Evolutionary conservation across 2,329 filamentous ascomycete genomes (phyloP), one percentile per base, ranked within the genome.

Genomic region (Knufia petricola): DNA sequence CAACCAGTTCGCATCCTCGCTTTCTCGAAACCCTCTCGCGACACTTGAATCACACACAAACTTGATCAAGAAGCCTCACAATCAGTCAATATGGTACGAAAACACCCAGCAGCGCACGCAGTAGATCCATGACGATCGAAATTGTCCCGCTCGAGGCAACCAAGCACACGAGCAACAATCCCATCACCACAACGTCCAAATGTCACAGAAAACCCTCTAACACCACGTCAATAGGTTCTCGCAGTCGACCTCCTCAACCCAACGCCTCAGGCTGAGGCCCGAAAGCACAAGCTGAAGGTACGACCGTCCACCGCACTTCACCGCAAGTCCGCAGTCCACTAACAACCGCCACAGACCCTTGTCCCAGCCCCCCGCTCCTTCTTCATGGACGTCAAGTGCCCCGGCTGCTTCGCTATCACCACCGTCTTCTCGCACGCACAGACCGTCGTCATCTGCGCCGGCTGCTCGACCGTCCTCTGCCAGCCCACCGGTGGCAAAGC

Each of bases 371-470:
- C 92, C 67, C 87, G 92, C 73, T 96, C 90, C 63, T 98, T 96
- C 86, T 98, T 98, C 87, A 98, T 98, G 92, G 92, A 98, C 72
- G 92, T 98, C 80, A 98, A 98, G 85, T 98, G 92, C 86, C 92
- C 92, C 72, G 92, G 92, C 68, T 98, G 92, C 87, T 98, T 96
- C 85, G 95, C 89, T 74, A 98, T 98, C 82, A 98, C 92, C 74
- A 98, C 92, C 73, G 92, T 98, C 76, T 98, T 96, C 87, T 96
- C 90, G 59, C 92, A 98, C 82, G 92, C 92, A 74, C 92, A 98
- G 82, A 98, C 92, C 71, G 92, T 98, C 72, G 92, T 98, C 74
- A 94, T 96, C 81, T 98, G 92, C 85, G 88, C 88, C 69, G 92
- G 92, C 67, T 98, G 92, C 87, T 95, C 90, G 67, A 95, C 94